Conservation (phyloP, 164 flowering plant genomes). For the Euptelea pleiosperma region DNA sequence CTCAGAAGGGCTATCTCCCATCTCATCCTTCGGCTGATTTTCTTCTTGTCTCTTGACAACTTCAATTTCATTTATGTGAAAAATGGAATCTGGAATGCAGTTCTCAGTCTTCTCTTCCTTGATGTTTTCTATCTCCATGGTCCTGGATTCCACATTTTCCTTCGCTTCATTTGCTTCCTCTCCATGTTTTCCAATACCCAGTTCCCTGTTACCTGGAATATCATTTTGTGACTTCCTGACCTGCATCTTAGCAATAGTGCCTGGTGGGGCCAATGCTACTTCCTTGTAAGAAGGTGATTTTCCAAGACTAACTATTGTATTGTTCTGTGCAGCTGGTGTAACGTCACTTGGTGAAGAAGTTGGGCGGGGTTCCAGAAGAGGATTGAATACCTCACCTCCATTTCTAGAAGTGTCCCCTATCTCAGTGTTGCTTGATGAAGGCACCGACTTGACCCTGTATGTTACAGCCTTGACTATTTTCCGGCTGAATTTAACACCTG, state of each 20-base stretch:
- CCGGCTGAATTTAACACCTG: slow-evolving; percentile 62
- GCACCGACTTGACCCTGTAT: slow-evolving; percentile 79
- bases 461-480: slow-evolving; percentile 70
- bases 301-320: slow-evolving; percentile 59
- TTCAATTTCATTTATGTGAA: slow-evolving; percentile 22
- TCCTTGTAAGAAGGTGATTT: slow-evolving; percentile 97
- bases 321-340: slow-evolving; percentile 31
- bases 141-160: slow-evolving; percentile 14
- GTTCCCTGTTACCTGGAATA: slow-evolving; percentile 26
- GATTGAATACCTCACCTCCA: slow-evolving; percentile 26
- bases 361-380: slow-evolving; percentile 31
- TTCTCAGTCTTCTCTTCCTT: slow-evolving; percentile 26
- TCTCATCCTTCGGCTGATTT: slow-evolving; percentile 19
- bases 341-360: slow-evolving; percentile 33
- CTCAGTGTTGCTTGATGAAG: slow-evolving; percentile 46
- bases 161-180: slow-evolving; percentile 28
- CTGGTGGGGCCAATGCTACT: slow-evolving; percentile 96
- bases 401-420: slow-evolving; percentile 25
- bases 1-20: slow-evolving; percentile 21
- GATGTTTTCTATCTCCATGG: slow-evolving; percentile 15
- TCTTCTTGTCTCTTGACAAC: slow-evolving; percentile 30
- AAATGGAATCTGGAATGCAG: slow-evolving; percentile 15
- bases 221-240: slow-evolving; percentile 36
- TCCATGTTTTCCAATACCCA: slow-evolving; percentile 18
- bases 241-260: slow-evolving; percentile 64